These are phyloP conservation scores for Chenopodium album DNA, from an alignment of 148 eudicot species.

Conservation along the genomic window DNA sequence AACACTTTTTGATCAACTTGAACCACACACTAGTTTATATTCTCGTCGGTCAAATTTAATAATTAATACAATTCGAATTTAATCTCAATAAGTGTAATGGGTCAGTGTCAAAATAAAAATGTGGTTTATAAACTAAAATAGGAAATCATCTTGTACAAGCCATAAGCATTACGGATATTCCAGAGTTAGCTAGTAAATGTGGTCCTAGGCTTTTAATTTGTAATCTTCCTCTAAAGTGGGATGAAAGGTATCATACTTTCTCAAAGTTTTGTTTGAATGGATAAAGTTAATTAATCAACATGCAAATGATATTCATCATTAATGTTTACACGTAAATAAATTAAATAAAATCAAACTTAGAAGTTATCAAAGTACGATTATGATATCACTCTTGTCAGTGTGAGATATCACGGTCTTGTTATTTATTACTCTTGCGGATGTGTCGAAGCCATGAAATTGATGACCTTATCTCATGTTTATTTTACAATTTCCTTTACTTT, in stretches of 20 bases:
- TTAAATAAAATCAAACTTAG: not conserved
- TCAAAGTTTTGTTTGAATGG: not conserved
- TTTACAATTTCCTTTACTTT: not conserved
- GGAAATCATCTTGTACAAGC: conserved; percentile 21
- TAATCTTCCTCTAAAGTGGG: not conserved
- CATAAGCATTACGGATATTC: not conserved
- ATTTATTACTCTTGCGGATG: not conserved
- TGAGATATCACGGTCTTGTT: not conserved
- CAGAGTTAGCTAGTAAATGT: not conserved
- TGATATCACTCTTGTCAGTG: not conserved
- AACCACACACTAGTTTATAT: no score
- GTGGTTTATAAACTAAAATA: not conserved
- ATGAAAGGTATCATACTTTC: conserved; percentile 7
- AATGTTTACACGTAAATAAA: not conserved
- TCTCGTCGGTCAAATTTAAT: no score
- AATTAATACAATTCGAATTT: no score
- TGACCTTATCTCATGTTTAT: not conserved
- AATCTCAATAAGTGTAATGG: no score
- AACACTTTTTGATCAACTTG: no score
- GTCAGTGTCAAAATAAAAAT: not conserved
- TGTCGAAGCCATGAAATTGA: not conserved
- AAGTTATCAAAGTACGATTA: not conserved
- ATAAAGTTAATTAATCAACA: conserved; percentile 11
- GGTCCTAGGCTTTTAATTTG: conserved; percentile 3
- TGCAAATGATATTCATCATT: not conserved